Evolutionary conservation across 768 basidiomycete species (phyloP).

Genomic region (Stropharia rugosoannulata): DNA sequence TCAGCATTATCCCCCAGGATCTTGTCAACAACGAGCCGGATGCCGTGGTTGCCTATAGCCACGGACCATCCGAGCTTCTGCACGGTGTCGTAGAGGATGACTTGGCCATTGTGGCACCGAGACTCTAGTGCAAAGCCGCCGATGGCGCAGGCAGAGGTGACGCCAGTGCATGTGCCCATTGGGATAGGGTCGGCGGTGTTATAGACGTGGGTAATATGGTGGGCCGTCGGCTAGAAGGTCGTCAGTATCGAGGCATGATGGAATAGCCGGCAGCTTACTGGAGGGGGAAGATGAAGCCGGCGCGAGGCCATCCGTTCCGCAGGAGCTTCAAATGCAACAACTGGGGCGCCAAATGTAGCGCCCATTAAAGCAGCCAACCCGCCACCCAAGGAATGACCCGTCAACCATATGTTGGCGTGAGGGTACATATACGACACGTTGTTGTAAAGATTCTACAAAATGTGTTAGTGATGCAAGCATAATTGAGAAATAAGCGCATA

Average conservation of each 20-base stretch:
- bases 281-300: constrained; percentile 84
- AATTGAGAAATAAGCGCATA: constrained; percentile 35
- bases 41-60: constrained; percentile 68
- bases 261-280: constrained; percentile 46
- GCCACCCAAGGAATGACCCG: constrained; percentile 83
- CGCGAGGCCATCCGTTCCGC: constrained; percentile 68
- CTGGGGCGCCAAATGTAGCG: constrained; percentile 88
- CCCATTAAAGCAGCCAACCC: constrained; percentile 82
- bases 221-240: constrained; percentile 54
- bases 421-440: constrained; percentile 93
- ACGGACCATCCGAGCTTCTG: constrained; percentile 78
- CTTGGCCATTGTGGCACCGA: constrained; percentile 86
- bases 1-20: constrained; percentile 21
- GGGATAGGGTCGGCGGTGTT: constrained; percentile 94
- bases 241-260: background rate
- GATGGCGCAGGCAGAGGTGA: constrained; percentile 48
- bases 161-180: constrained; percentile 79
- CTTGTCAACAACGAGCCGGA: constrained; percentile 64
- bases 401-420: constrained; percentile 84
- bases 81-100: constrained; percentile 85
- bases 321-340: constrained; percentile 88
- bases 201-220: constrained; percentile 85
- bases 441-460: constrained; percentile 80
- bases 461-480: background rate
- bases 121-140: constrained; percentile 85